Conservation (phyloP, 2,329 filamentous ascomycete species). For the Byssothecium circinans region DNA sequence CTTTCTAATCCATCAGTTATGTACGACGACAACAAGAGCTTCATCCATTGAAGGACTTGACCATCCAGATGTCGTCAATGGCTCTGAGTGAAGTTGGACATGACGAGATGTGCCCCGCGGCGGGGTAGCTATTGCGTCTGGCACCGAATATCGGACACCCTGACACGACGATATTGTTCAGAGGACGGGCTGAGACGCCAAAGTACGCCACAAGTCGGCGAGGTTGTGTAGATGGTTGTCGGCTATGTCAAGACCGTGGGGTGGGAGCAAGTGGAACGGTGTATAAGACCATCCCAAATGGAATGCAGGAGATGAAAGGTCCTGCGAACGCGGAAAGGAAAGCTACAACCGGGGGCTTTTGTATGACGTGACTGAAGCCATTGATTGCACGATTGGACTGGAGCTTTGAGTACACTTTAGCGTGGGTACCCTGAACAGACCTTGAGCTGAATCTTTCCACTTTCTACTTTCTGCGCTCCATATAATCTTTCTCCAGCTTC, state of each 20-base stretch:
- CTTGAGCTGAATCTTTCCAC: no score
- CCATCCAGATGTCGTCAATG: no score
- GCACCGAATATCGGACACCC: slow-evolving; percentile 1
- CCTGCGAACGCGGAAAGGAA: slow-evolving; percentile 8
- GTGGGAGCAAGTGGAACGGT: no score
- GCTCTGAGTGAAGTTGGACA: no score
- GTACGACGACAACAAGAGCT: no score
- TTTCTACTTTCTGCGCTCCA: not conserved
- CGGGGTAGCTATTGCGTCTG: slow-evolving; percentile 16
- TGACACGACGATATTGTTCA: slow-evolving; percentile 2
- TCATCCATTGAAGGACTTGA: no score
- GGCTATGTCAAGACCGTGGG: no score
- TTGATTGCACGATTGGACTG: slow-evolving; percentile 18
- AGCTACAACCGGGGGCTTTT: slow-evolving; percentile 10
- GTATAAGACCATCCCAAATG: no score
- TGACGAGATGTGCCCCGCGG: not conserved
- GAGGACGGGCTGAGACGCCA: no score
- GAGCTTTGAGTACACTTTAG: not conserved
- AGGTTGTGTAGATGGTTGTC: not conserved
- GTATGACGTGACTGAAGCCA: slow-evolving; percentile 29
- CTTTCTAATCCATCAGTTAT: no score
- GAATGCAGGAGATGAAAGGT: no score
- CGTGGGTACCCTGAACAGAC: not conserved
- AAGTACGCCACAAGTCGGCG: not conserved
- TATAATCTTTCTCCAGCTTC: not conserved